Evolutionary conservation across 1,139 yeast species (phyloP), one percentile per base, ranked within the genome.

Genomic region (Geotrichum reessii): DNA sequence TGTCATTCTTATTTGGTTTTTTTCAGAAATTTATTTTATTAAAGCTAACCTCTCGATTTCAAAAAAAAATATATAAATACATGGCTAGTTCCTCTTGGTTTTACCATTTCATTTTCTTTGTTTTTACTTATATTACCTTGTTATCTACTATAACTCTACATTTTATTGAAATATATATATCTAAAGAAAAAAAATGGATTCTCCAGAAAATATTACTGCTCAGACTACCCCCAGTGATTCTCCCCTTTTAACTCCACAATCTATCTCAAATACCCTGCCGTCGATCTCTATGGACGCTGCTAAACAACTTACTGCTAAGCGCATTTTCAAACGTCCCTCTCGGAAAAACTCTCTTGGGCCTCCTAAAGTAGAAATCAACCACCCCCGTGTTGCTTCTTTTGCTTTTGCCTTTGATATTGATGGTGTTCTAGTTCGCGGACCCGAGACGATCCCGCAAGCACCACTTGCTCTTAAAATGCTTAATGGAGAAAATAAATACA

Each of bases 401-500:
- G 95, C 95, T 0, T 87, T 87, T 75, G 91, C 95, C 54, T 88
- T 87, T 69, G 95, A 87, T 74, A 88, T 87, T 58, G 96, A 87
- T 69, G 95, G 95, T 52, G 95, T 87, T 50, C 81, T 87, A 53
- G 83, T 87, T 64, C 78, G 87, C 63, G 95, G 95, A 17, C 91
- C 93, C 1, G 81, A 86, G 58, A 86, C 92, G 22, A 85, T 87
- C 58, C 91, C 92, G 0, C 83, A 85, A 67, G 93, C 93, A 0
- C 80, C 79, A 24, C 81, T 84, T 62, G 95, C 95, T 6, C 74
- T 88, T 66, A 78, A 77, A 63, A 71, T 86, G 76, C 78, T 88
- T 63, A 84, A 87, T 66, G 95, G 95, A 60, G 83, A 84, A 51
- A 87, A 87, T 76, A 81, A 85, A 69, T 87, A 87, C 76, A 82